A percentile compares a stretch with the other conserved stretches of the same genome.
Evolutionary conservation across 2,329 filamentous ascomycete species (phyloP).

Genomic region (Exophiala calicioides): DNA sequence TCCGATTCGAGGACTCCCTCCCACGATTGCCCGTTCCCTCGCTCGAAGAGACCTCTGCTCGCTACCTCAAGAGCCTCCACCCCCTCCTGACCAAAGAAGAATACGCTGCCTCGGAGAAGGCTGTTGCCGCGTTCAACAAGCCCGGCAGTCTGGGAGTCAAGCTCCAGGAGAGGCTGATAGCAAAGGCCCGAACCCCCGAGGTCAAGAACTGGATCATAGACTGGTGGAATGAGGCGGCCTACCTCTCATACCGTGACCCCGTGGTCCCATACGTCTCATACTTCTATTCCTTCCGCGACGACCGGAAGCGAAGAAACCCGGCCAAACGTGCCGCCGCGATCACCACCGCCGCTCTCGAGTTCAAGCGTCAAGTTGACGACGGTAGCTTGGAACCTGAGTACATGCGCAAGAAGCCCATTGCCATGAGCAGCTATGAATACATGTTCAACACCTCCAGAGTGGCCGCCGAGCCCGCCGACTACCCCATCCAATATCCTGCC

Average conservation of each 20-base stretch:
- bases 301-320: constrained; percentile 81
- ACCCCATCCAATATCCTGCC: constrained; percentile 75
- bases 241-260: constrained; percentile 89
- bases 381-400: constrained; percentile 91
- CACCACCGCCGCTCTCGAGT: constrained; percentile 80
- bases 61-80: constrained; percentile 68
- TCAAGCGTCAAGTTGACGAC: constrained; percentile 87
- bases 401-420: constrained; percentile 96
- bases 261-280: constrained; percentile 98
- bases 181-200: constrained; percentile 74
- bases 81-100: constrained; percentile 61
- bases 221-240: constrained; percentile 97
- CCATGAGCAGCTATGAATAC: constrained; percentile 97
- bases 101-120: constrained; percentile 67
- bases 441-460: constrained; percentile 97
- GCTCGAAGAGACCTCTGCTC: constrained; percentile 63
- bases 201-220: constrained; percentile 93
- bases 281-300: constrained; percentile 98
- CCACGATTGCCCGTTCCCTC: constrained; percentile 63
- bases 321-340: constrained; percentile 92
- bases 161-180: constrained; percentile 84
- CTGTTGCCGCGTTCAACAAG: constrained; percentile 82
- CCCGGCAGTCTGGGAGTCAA: constrained; percentile 80
- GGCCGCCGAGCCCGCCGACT: constrained; percentile 77
- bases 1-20: constrained; percentile 67